Conservation (phyloP, 345 rosid genomes). For the Mangifera indica region DNA sequence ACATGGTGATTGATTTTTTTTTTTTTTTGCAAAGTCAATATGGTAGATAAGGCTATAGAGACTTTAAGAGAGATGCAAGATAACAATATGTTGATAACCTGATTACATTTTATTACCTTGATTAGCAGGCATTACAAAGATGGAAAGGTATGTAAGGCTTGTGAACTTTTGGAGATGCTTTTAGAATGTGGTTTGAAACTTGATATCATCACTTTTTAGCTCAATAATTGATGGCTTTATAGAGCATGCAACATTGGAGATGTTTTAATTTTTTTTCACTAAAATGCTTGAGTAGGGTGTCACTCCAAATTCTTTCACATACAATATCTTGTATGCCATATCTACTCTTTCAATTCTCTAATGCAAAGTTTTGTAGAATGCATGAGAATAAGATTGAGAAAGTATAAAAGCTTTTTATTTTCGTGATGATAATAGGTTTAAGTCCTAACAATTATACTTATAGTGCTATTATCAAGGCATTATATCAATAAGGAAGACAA, state of each 20-base stretch:
- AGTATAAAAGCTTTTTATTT: slow-evolving; percentile 53
- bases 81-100: slow-evolving; percentile 62
- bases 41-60: slow-evolving; percentile 48
- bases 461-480: slow-evolving; percentile 47
- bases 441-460: slow-evolving; percentile 67
- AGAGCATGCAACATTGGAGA: slow-evolving; percentile 56
- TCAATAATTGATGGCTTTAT: slow-evolving; percentile 74
- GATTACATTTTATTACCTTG: slow-evolving; percentile 78
- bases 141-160: slow-evolving; percentile 47
- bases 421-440: slow-evolving; percentile 53
- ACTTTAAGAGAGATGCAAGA: slow-evolving; percentile 49
- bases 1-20: slow-evolving; percentile 71
- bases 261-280: slow-evolving; percentile 70
- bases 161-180: slow-evolving; percentile 46
- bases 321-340: slow-evolving; percentile 60
- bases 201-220: slow-evolving; percentile 75
- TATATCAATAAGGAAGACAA: slow-evolving; percentile 51
- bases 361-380: slow-evolving; percentile 63
- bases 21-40: slow-evolving; percentile 68
- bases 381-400: slow-evolving; percentile 51
- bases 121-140: slow-evolving; percentile 52
- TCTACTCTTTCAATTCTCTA: slow-evolving; percentile 60
- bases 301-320: slow-evolving; percentile 64
- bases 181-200: slow-evolving; percentile 59
- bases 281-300: slow-evolving; percentile 89